Percentiles rank a stretch among this genome's conserved stretches.
Conservation (phyloP, 2,329 filamentous ascomycete species). For the Fusarium sp. region DNA sequence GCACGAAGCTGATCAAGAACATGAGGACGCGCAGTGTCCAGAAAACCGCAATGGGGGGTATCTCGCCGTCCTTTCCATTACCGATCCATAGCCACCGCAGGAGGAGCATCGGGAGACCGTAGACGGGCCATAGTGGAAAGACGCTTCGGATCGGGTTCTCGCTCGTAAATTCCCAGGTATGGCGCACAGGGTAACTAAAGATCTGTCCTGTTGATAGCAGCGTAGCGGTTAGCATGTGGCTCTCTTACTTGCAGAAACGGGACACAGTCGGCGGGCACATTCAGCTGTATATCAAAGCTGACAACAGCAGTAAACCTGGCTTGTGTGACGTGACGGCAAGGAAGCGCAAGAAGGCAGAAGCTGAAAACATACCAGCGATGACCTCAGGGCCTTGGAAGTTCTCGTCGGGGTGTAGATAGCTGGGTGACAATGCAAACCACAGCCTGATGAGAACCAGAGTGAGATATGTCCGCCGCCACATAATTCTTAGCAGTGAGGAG, state of each 20-base stretch:
- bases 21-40: slow-evolving; percentile 88
- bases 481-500: slow-evolving; percentile 52
- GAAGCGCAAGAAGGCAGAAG: neutral
- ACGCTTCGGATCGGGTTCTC: slow-evolving; percentile 90
- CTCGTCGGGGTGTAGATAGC: slow-evolving; percentile 98
- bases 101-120: slow-evolving; percentile 91
- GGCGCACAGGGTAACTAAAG: slow-evolving; percentile 86
- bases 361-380: slow-evolving; percentile 76
- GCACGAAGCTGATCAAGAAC: slow-evolving; percentile 93
- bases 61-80: slow-evolving; percentile 75
- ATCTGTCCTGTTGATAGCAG: slow-evolving; percentile 72
- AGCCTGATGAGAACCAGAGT: slow-evolving; percentile 84
- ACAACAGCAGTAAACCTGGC: neutral
- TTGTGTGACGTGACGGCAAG: slow-evolving; percentile 1
- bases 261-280: neutral
- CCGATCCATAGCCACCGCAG: slow-evolving; percentile 93
- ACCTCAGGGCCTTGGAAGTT: slow-evolving; percentile 99
- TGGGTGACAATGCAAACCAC: slow-evolving; percentile 92
- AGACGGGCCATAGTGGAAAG: slow-evolving; percentile 95
- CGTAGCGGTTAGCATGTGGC: slow-evolving; percentile 20
- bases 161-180: slow-evolving; percentile 96
- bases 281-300: no score
- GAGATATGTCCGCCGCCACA: slow-evolving; percentile 93
- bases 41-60: slow-evolving; percentile 86
- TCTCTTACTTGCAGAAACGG: neutral